Evolutionary conservation across 2,329 filamentous ascomycete genomes (phyloP), one percentile per base, ranked within the genome.

Genomic region (Cucurbitaria berberidis): DNA sequence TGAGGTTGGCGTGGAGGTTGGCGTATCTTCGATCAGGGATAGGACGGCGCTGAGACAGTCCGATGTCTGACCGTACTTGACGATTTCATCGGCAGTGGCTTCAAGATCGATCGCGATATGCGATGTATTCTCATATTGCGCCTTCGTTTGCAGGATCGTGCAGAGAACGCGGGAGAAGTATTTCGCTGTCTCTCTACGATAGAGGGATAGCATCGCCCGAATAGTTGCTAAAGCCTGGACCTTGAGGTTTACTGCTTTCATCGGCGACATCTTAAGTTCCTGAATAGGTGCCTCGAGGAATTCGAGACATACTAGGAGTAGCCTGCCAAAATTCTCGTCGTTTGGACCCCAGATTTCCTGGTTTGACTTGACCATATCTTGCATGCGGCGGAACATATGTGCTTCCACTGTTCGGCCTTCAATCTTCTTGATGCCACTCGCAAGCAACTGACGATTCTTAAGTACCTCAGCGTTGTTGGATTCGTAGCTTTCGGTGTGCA

Each of bases 301-400:
- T 42, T 86, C 84, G 55, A 93, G 89, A 18, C 91, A 80, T 0
- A 86, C 88, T 2, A 83, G 64, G 30, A 92, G 77, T 2, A 93
- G 80, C 7, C 86, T 81, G 59, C 88, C 84, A 55, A 91, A 91
- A 60, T 85, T 88, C 48, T 88, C 86, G 64, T 88, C 86, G 42
- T 88, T 85, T 54, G 88, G 84, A 1, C 82, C 81, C 68, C 89
- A 86, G 18, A 85, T 80, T 13, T 86, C 81, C 64, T 75, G 72
- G 67, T 81, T 84, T 53, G 89, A 87, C 59, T 88, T 86, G 54
- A 91, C 82, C 59, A 92, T 82, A 34, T 87, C 87, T 72, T 93
- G 89, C 43, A 93, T 79, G 66, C 90, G 89, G 47, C 89, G 85
- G 80, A 93, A 91, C 51, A 89, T 89, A 68, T 92, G 89, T 3